phyloP scores from a whole-genome alignment of 2,329 filamentous ascomycete species.

The Macrophomina phaseolina region DNA sequence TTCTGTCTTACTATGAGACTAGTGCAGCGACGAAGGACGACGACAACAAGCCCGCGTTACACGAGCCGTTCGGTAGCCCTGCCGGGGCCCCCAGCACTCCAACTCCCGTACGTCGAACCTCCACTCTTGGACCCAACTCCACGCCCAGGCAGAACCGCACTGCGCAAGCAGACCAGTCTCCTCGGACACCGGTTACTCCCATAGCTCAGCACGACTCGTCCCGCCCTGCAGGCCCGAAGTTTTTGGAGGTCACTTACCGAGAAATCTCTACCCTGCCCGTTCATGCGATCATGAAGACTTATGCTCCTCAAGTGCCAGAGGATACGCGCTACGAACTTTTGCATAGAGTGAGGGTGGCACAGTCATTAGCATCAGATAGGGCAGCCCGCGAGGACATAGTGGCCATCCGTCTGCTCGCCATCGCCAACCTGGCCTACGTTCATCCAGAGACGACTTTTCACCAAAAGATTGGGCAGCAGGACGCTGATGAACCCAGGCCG shows the following conservation, averaged over 20 bases:
- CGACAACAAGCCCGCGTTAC: constrained; percentile 34
- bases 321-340: constrained; percentile 83
- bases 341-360: constrained; percentile 81
- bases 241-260: constrained; percentile 66
- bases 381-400: constrained; percentile 76
- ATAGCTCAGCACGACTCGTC: constrained; percentile 36
- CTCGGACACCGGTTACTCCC: constrained; percentile 53
- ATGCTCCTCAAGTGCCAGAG: constrained; percentile 67
- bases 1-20: constrained; percentile 75
- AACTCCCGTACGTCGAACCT: constrained; percentile 75
- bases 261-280: constrained; percentile 50
- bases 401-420: constrained; percentile 80
- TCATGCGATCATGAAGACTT: constrained; percentile 50
- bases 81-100: constrained; percentile 68
- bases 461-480: constrained; percentile 83
- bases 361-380: constrained; percentile 71
- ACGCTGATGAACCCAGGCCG: constrained; percentile 85
- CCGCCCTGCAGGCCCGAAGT: constrained; percentile 42
- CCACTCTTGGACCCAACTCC: constrained; percentile 52
- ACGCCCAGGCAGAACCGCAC: constrained; percentile 59
- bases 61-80: constrained; percentile 37
- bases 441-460: constrained; percentile 82
- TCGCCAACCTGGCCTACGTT: constrained; percentile 91
- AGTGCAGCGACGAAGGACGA: constrained; percentile 39
- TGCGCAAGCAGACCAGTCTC: constrained; percentile 53